Conservation (phyloP, 306 rosid species). For the Prosopis cineraria region DNA sequence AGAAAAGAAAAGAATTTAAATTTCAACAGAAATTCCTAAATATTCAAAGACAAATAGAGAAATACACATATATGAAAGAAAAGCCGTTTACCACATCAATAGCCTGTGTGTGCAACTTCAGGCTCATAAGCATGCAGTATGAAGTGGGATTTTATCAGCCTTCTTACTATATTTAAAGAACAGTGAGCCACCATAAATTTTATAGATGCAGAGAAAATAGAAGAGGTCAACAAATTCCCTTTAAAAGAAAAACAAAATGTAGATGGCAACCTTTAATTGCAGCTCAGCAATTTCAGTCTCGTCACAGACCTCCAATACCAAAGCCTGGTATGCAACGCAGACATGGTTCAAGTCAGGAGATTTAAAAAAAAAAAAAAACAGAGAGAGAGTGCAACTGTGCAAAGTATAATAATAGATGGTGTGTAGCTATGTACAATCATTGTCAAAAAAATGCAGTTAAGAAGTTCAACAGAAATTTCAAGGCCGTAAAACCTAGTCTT, state of each 20-base stretch:
- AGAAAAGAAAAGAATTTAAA: neutral
- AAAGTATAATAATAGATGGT: constrained; percentile 26
- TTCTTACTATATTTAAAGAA: neutral
- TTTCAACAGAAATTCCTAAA: neutral
- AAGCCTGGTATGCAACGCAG: constrained; percentile 52
- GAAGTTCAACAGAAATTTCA: constrained; percentile 23
- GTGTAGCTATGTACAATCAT: neutral
- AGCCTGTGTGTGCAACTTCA: neutral
- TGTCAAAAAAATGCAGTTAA: constrained; percentile 18
- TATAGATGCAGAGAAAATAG: constrained; percentile 6
- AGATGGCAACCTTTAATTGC: constrained; percentile 64
- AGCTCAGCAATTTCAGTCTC: constrained; percentile 86
- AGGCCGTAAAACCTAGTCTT: neutral
- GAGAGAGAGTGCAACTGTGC: too few species aligned
- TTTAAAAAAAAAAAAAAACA: neutral
- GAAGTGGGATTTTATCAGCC: constrained; percentile 1
- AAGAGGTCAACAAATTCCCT: neutral
- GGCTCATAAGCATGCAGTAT: neutral
- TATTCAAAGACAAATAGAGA: neutral
- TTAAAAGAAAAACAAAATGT: neutral
- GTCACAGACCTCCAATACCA: constrained; percentile 78
- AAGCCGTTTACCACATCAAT: constrained; percentile 13
- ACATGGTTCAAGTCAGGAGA: constrained; percentile 32
- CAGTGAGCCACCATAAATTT: neutral
- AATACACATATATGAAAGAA: constrained; percentile 3